Percentiles rank a stretch among this genome's conserved stretches.
Conservation (phyloP, 1,284 basidiomycete genomes). For the Agroathelia rolfsii region DNA sequence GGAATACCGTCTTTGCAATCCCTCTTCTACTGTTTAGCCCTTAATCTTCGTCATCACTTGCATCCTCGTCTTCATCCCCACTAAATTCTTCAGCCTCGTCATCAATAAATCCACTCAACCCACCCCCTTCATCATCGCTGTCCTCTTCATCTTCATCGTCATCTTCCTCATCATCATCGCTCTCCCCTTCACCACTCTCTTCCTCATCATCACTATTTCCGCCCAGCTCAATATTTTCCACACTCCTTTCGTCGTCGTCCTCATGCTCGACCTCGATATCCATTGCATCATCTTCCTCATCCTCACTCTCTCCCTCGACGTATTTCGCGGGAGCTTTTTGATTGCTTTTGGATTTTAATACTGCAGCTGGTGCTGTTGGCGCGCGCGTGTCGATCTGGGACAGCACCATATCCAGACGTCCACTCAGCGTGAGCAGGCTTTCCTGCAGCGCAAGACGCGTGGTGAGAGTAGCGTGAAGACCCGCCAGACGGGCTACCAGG, state of each 20-base stretch:
- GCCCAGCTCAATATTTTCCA: constrained; percentile 61
- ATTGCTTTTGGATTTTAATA: constrained; percentile 25
- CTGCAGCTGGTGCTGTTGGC: constrained; percentile 44
- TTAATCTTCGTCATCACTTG: too few species aligned
- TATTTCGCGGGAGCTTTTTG: too few species aligned
- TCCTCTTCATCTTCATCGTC: constrained; percentile 39
- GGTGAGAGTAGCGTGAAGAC: constrained; percentile 77
- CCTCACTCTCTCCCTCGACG: constrained; percentile 71
- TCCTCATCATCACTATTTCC: constrained; percentile 47
- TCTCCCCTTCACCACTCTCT: too few species aligned
- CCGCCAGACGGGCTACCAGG: constrained; percentile 73
- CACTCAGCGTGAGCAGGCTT: constrained; percentile 77
- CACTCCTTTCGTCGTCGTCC: constrained; percentile 54
- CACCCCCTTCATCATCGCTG: constrained; percentile 34
- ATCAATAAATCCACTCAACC: constrained; percentile 60
- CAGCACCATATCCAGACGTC: constrained; percentile 87
- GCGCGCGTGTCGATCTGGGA: constrained; percentile 87
- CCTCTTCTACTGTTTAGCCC: too few species aligned
- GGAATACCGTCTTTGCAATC: too few species aligned
- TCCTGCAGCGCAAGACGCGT: constrained; percentile 78
- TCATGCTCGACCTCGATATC: constrained; percentile 59
- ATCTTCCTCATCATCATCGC: constrained; percentile 36
- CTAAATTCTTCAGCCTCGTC: constrained; percentile 67
- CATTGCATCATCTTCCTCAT: constrained; percentile 50
- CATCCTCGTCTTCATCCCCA: constrained; percentile 54